Evolutionary conservation across 768 basidiomycete genomes (phyloP), one percentile per base, ranked within the genome.

Genomic region (Pulveroboletus ravenelii): DNA sequence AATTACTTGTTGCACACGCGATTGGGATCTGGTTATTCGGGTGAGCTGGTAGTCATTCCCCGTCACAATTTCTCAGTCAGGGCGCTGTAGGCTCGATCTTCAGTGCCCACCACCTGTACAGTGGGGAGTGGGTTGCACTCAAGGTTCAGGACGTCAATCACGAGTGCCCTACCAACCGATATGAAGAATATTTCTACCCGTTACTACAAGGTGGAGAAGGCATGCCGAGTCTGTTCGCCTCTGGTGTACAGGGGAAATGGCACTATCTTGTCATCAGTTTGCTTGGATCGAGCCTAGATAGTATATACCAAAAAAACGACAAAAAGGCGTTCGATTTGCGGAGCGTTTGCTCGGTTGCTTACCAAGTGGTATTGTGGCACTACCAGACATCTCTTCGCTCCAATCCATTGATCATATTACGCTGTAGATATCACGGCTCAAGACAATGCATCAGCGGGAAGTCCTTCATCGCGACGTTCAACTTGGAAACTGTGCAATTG

Each of bases 401-500:
- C 23, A 23, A 41, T 49, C n/a, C 37, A 50, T 58, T 54, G 41
- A 50, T 52, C 48, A 27, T 29, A 36, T n/a, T 15, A 15, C 31
- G 34, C 43, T 47, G 20, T 62, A 89, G 87, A 88, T 89, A 50
- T 62, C 76, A 47, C 72, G 88, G 34, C 72, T 90, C n/a, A 80
- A 84, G 55, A 80, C 79, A 46, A 89, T 90, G 87, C 87, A 90
- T 63, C 71, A 72, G 10, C 77, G 80, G 29, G 87, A 86, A 12
- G 74, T 90, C 32, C 72, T 89, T 29, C 87, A 89, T 60, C 79
- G 87, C 8, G 87, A 90, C 54, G 83, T 90, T 44, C 87, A 90
- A 54, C 77, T 89, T 7, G 87, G 88, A 2, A 90, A 90, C 62
- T 85, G 82, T 56, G 81, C 79, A 3, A 63, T 89, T 46, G 87